Conservation (phyloP, 2,329 filamentous ascomycete species). For the Chaetomium globosum region DNA sequence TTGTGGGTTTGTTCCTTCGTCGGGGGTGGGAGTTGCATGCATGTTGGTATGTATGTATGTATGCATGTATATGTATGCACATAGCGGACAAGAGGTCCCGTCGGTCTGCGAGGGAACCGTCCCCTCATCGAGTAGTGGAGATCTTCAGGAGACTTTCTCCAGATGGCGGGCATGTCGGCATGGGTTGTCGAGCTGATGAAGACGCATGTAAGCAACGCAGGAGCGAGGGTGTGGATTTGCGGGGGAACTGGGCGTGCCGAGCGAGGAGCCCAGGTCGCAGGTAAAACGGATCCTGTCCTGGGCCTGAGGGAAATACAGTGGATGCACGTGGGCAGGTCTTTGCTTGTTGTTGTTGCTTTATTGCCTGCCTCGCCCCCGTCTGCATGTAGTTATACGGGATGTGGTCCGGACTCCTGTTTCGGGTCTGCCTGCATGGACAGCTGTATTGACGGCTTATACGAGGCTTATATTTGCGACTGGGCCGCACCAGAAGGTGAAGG, state of each 20-base stretch:
- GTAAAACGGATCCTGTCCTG: not conserved
- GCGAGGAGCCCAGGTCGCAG: not conserved
- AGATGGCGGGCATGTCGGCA: not conserved
- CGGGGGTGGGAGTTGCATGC: not conserved
- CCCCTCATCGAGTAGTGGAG: not conserved
- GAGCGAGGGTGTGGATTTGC: conserved; percentile 2
- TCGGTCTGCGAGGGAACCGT: not conserved
- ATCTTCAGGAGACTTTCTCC: not conserved
- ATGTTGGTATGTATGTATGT: not conserved
- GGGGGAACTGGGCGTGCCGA: not conserved
- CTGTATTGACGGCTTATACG: not conserved
- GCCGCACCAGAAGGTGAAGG: not conserved
- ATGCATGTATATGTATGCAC: not conserved
- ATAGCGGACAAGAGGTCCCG: not conserved
- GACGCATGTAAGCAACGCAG: conserved; percentile 1
- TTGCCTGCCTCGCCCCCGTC: not conserved
- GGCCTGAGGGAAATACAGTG: not conserved
- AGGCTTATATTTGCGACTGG: not conserved
- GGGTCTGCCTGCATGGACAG: not conserved
- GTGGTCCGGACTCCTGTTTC: not conserved
- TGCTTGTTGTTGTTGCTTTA: not conserved
- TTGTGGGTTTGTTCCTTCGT: not conserved
- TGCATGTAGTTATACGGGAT: not conserved
- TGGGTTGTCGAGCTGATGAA: not conserved
- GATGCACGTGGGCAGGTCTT: not conserved